These are phyloP conservation scores for Neocallimastix lanati DNA, from an alignment of 192 early-diverging fungal species.

Conservation along the genomic window DNA sequence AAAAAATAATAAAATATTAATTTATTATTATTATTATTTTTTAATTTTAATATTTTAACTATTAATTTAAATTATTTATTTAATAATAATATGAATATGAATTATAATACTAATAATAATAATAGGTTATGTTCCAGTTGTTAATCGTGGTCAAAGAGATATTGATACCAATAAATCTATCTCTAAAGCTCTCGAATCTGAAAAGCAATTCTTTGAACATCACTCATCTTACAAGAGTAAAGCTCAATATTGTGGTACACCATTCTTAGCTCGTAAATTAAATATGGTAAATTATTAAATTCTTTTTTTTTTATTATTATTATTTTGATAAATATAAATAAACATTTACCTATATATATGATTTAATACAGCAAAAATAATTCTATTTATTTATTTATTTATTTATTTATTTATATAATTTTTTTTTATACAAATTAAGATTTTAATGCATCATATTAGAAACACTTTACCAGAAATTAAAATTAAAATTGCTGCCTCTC, in stretches of 20 bases:
- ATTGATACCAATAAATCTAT: slow-evolving; percentile 91
- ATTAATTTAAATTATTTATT: too few species aligned
- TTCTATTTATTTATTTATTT: too few species aligned
- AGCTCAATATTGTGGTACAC: slow-evolving; percentile 97
- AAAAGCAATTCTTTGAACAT: slow-evolving; percentile 84
- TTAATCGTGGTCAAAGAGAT: slow-evolving; percentile 96
- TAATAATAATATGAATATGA: too few species aligned
- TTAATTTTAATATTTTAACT: neutral
- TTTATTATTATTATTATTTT: neutral
- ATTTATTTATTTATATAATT: too few species aligned
- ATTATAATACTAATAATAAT: neutral
- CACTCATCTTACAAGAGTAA: slow-evolving; percentile 88
- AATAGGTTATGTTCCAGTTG: slow-evolving; percentile 91
- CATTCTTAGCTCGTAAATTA: slow-evolving; percentile 89
- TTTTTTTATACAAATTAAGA: slow-evolving; percentile 18
- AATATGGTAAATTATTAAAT: slow-evolving; percentile 49
- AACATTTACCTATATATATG: too few species aligned
- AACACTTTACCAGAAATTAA: slow-evolving; percentile 98
- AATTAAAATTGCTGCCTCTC: slow-evolving; percentile 71
- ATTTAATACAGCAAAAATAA: too few species aligned
- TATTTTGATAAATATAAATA: neutral
- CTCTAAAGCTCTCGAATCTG: slow-evolving; percentile 64
- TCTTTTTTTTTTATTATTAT: neutral
- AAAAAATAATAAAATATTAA: too few species aligned
- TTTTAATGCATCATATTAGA: slow-evolving; percentile 98